Conservation (phyloP, 345 rosid species). For the Mercurialis annua region DNA sequence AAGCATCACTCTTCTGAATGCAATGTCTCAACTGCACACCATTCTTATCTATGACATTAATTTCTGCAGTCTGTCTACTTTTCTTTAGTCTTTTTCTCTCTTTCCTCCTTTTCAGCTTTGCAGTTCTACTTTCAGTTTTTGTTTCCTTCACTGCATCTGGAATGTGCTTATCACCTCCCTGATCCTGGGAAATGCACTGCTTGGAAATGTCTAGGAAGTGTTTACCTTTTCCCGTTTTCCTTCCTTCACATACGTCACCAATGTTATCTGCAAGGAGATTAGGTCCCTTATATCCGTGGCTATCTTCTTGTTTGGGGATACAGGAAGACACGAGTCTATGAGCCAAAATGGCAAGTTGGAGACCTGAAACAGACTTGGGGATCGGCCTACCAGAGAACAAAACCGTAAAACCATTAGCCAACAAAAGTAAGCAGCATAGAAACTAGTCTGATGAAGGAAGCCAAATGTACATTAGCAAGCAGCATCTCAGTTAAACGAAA, state of each 20-base stretch:
- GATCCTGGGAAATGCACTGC: not conserved
- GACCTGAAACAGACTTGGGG: slow-evolving; percentile 15
- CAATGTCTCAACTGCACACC: slow-evolving; percentile 3
- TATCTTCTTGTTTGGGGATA: slow-evolving; percentile 1
- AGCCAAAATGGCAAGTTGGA: slow-evolving; percentile 7
- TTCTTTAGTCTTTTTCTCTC: not conserved
- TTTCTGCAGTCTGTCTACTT: not conserved
- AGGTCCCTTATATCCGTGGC: not conserved
- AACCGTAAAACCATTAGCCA: not conserved
- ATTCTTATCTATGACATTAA: not conserved
- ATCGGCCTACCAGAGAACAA: slow-evolving; percentile 10
- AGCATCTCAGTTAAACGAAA: not conserved
- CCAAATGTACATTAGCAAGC: not conserved
- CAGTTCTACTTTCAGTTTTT: not conserved
- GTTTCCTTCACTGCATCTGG: not conserved
- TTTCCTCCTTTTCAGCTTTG: not conserved
- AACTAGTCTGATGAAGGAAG: not conserved
- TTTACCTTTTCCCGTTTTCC: not conserved
- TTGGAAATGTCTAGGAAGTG: not conserved
- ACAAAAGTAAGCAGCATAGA: not conserved
- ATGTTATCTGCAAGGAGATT: not conserved
- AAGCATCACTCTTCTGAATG: not conserved
- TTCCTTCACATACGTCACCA: not conserved
- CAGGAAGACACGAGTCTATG: slow-evolving; percentile 6
- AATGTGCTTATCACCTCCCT: not conserved